Evolutionary conservation across 2,329 filamentous ascomycete genomes (phyloP).

Genomic region (Boeremia lycopersici): DNA sequence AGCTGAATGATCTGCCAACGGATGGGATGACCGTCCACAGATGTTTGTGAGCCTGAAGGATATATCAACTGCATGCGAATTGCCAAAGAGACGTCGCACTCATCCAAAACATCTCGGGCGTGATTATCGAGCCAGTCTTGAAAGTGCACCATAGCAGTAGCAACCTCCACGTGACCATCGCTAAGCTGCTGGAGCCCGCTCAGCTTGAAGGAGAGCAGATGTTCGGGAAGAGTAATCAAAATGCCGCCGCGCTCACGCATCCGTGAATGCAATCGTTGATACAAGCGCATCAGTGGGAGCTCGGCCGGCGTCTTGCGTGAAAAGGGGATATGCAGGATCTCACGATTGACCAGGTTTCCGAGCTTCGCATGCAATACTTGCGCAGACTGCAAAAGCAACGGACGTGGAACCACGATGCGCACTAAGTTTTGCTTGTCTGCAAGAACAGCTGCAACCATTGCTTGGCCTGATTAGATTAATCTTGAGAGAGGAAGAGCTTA

Average conservation of each 20-base stretch:
- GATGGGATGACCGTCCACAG: constrained; percentile 49
- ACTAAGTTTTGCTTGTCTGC: constrained; percentile 52
- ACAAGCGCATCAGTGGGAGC: constrained; percentile 35
- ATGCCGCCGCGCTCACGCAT: constrained; percentile 56
- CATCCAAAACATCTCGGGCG: constrained; percentile 68
- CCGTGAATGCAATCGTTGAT: constrained; percentile 49
- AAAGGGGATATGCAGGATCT: constrained; percentile 64
- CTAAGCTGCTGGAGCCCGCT: constrained; percentile 64
- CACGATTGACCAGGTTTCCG: constrained; percentile 60
- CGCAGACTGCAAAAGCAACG: constrained; percentile 63
- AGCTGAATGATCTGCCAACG: constrained; percentile 49
- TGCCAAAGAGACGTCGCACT: constrained; percentile 58
- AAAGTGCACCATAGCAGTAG: constrained; percentile 56
- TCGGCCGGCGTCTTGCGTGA: constrained; percentile 57
- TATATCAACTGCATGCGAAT: constrained; percentile 53
- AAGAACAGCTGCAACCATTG: constrained; percentile 61
- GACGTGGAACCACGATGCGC: constrained; percentile 62
- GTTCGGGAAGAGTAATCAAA: constrained; percentile 66
- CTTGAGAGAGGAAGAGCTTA: constrained; percentile 46
- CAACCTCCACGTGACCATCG: constrained; percentile 52
- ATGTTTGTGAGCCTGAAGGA: constrained; percentile 49
- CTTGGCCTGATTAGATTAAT: constrained; percentile 49
- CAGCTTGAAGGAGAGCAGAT: constrained; percentile 68
- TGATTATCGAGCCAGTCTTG: constrained; percentile 58
- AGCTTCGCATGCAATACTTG: constrained; percentile 62